Base-by-base conservation (phyloP, 768 basidiomycete genomes). In the Lentinula lateritia region DNA sequence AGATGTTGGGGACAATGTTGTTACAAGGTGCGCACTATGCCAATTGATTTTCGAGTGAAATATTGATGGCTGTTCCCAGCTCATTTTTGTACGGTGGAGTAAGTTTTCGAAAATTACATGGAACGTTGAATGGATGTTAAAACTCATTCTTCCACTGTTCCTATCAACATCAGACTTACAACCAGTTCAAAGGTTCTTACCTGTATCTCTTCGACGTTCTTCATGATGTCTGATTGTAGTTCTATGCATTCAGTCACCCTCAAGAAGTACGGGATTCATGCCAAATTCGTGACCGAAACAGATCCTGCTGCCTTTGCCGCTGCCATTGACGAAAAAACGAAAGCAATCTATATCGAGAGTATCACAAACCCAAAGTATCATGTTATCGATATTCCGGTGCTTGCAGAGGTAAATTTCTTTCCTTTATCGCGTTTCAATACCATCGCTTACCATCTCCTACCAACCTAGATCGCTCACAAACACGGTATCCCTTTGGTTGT, bases 281-380 rank as follows among this genome's bases (percentile, higher is more conserved):
- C 78, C 59, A 86, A 84, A 66, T 87, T 85, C 61, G 80, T 88
- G 45, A 61, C 73, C 0, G 73, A 73, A 6, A 75, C 79, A 38
- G 76, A 81, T 35, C 78, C 83, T 0, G 77, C 73, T 6, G 76
- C 71, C 2, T 84, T 84, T 61, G 74, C 71, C 3, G 77, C 76
- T 0, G 84, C 77, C 3, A 88, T 88, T 54, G 84, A 88, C 64
- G 79, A 79, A 15, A 83, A 79, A 6, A 88, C 87, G 18, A 87
- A 81, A 64, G 82, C 78, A 0, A 74, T 87, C 20, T 86, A 72
- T 66, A 77, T 86, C 6, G 87, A 88, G 70, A 78, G 74, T 50
- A 87, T 88, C 52, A 80, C 85, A 2, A 88, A 88, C 68, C 86
- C 87, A 0, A 81, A 82, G 62, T 85, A 79, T 66, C 79, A 82